phyloP scores from a whole-genome alignment of 2,329 filamentous ascomycete species.

The Cladosporium velox region DNA sequence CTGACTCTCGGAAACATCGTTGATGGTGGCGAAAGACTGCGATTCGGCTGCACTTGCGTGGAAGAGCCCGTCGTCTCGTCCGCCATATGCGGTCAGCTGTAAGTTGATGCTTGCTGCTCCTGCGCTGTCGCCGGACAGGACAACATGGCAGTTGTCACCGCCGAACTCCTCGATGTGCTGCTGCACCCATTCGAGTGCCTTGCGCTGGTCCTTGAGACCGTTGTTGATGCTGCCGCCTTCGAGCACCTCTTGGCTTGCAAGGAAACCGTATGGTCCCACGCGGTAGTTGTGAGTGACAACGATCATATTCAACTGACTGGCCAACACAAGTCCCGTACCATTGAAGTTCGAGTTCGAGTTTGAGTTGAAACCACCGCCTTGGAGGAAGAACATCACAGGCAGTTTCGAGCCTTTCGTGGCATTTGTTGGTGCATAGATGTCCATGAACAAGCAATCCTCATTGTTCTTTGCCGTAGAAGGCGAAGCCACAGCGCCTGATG shows the following conservation, averaged over 20 bases:
- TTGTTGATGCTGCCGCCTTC: slow-evolving; percentile 61
- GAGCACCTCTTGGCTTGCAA: slow-evolving; percentile 59
- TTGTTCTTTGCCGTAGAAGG: slow-evolving; percentile 37
- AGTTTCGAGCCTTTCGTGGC: slow-evolving; percentile 54
- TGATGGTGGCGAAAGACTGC: slow-evolving; percentile 53
- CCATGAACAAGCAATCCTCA: slow-evolving; percentile 71
- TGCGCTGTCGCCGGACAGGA: slow-evolving; percentile 68
- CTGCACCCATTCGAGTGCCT: slow-evolving; percentile 70
- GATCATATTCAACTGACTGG: slow-evolving; percentile 62
- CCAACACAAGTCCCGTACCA: slow-evolving; percentile 61
- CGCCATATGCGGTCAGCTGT: slow-evolving; percentile 60
- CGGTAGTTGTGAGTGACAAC: slow-evolving; percentile 77
- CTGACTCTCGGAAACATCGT: slow-evolving; percentile 52
- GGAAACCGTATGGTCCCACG: slow-evolving; percentile 72
- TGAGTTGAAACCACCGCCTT: slow-evolving; percentile 51
- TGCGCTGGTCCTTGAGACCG: slow-evolving; percentile 69
- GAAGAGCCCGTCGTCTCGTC: slow-evolving; percentile 52
- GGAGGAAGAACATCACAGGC: slow-evolving; percentile 65
- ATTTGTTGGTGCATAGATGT: slow-evolving; percentile 62
- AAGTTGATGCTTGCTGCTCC: slow-evolving; percentile 67
- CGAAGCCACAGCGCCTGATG: neutral
- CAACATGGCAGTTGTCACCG: slow-evolving; percentile 67
- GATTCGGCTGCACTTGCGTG: slow-evolving; percentile 57
- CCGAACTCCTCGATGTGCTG: slow-evolving; percentile 67
- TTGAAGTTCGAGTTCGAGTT: slow-evolving; percentile 56